These are phyloP conservation scores for Fusarium palustre DNA, from an alignment of 2,329 filamentous ascomycete genomes.

Conservation along the genomic window DNA sequence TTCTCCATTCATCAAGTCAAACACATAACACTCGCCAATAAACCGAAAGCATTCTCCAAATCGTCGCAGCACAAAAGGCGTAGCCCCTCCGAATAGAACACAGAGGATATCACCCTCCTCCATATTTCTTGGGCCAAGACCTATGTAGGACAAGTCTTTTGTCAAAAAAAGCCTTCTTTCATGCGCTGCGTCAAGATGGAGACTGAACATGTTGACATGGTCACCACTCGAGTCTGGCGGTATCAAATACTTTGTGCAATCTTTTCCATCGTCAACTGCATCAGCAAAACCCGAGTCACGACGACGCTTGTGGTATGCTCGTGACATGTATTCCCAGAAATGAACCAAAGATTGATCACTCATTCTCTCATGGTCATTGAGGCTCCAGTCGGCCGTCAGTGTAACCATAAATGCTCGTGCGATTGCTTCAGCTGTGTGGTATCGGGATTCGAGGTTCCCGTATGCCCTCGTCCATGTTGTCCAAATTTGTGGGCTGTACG, in stretches of 20 bases:
- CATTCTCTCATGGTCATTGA: not conserved
- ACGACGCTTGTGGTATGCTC: not conserved
- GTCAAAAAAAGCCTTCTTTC: not conserved
- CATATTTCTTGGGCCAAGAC: not conserved
- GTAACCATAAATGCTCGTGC: not conserved
- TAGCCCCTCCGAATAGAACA: not conserved
- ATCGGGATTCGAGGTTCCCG: not conserved
- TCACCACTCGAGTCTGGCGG: rapidly evolving
- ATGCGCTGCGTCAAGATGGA: not conserved
- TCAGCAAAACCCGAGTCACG: not conserved
- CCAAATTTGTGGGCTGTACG: not conserved
- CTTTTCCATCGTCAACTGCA: rapidly evolving
- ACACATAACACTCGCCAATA: not conserved
- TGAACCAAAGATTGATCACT: not conserved
- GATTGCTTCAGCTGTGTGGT: rapidly evolving
- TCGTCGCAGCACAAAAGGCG: not conserved
- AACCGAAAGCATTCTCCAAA: rapidly evolving
- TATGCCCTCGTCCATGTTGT: not conserved
- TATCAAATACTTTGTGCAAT: rapidly evolving
- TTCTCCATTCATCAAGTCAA: not conserved
- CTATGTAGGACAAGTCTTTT: not conserved
- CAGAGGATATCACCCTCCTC: rapidly evolving
- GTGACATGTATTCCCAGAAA: not conserved
- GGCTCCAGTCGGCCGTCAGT: not conserved
- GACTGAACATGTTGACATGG: rapidly evolving